Conservation (phyloP, 495 filamentous ascomycete species). For the Hypomontagnella submonticulosa region DNA sequence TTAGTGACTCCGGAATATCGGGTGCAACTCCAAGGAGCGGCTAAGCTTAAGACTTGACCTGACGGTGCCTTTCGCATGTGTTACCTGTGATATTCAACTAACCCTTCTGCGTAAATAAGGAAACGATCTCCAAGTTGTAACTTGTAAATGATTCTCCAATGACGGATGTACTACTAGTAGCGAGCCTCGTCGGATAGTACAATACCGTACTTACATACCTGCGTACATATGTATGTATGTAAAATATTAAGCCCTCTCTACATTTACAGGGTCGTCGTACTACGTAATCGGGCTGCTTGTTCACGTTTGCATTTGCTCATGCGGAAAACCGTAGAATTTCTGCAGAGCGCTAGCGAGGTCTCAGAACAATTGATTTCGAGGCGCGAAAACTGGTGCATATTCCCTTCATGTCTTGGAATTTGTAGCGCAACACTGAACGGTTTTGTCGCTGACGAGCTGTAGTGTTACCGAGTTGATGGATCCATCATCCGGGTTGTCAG, state of each 20-base stretch:
- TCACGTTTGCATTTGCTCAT: conserved; percentile 42
- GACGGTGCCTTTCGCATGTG: conserved; percentile 12
- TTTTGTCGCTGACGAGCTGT: conserved; percentile 37
- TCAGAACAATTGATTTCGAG: conserved; percentile 39
- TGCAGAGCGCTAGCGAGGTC: conserved; percentile 19
- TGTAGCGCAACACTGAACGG: conserved; percentile 38
- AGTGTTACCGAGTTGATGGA: conserved; percentile 24
- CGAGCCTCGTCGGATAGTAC: conserved; percentile 6
- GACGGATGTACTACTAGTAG: not conserved
- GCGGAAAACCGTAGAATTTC: conserved; percentile 36
- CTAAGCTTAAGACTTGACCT: conserved; percentile 4
- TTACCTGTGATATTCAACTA: conserved; percentile 28
- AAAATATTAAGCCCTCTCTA: too few relatives aligned
- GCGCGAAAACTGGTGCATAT: conserved; percentile 22
- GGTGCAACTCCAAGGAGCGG: conserved; percentile 7
- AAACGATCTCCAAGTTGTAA: conserved; percentile 5
- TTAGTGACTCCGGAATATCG: conserved; percentile 26
- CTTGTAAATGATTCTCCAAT: conserved; percentile 1
- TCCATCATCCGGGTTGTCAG: conserved; percentile 25
- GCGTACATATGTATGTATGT: too few relatives aligned
- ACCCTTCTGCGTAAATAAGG: conserved; percentile 39
- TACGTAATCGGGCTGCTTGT: conserved; percentile 24
- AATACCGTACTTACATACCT: not conserved
- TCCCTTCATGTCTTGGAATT: conserved; percentile 35
- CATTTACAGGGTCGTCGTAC: not conserved